Conservation (phyloP, 805 yeast species). For the Saccharomycopsis sp. region DNA sequence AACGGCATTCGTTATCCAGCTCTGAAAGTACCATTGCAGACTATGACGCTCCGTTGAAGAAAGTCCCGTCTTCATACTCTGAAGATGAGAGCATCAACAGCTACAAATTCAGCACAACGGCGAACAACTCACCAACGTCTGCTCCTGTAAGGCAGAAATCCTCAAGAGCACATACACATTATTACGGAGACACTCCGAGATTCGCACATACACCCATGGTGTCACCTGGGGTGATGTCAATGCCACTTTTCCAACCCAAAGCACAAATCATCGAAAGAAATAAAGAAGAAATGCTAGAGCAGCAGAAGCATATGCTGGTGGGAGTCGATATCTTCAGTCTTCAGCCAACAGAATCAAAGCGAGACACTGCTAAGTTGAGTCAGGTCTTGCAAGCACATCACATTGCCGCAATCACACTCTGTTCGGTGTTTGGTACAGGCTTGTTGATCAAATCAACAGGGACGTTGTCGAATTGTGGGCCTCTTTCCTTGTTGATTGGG, state of each 20-base stretch:
- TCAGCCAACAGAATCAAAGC: background rate
- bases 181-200: too few relatives aligned
- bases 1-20: too few relatives aligned
- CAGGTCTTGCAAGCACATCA: constrained; percentile 17
- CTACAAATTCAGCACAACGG: too few relatives aligned
- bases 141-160: too few relatives aligned
- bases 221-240: constrained; percentile 5
- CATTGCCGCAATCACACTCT: constrained; percentile 18
- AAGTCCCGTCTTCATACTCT: too few relatives aligned
- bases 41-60: too few relatives aligned
- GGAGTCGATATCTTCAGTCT: background rate
- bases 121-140: too few relatives aligned
- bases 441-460: constrained; percentile 66
- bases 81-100: too few relatives aligned
- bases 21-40: too few relatives aligned
- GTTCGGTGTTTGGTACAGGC: constrained; percentile 56
- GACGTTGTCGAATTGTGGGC: constrained; percentile 58
- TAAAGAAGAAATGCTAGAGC: background rate
- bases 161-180: too few relatives aligned
- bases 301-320: background rate
- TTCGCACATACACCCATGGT: constrained; percentile 10
- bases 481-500: constrained; percentile 56
- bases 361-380: background rate
- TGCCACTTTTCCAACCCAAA: background rate
- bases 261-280: background rate